phyloP scores from a whole-genome alignment of 2,329 filamentous ascomycete species.

The Leptographium wingfieldii region DNA sequence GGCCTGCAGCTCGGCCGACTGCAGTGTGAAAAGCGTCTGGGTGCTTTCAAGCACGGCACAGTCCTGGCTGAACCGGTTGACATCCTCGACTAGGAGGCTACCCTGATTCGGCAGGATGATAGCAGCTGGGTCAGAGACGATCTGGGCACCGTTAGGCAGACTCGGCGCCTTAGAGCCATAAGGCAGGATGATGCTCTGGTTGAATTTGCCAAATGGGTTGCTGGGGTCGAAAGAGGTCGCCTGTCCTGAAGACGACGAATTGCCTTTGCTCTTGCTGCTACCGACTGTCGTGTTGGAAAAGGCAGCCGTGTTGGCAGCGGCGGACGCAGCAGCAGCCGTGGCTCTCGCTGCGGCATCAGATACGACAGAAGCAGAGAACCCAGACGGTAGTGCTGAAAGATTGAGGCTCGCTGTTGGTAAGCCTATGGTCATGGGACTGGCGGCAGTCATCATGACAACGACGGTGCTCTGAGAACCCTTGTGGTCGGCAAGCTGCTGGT shows the following conservation, averaged over 20 bases:
- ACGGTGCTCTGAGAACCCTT: constrained; percentile 20
- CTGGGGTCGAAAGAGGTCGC: constrained; percentile 17
- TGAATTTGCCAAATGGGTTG: constrained; percentile 22
- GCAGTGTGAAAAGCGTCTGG: constrained; percentile 19
- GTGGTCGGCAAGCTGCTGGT: constrained; percentile 26
- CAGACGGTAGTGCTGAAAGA: background rate
- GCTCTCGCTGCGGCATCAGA: constrained; percentile 9
- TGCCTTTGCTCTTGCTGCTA: constrained; percentile 7
- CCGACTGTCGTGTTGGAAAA: constrained; percentile 3
- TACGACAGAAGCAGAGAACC: constrained; percentile 5
- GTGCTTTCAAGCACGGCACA: constrained; percentile 18
- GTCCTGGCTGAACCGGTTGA: constrained; percentile 20
- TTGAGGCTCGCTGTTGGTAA: constrained; percentile 1
- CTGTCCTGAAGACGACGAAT: background rate
- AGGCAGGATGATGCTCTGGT: constrained; percentile 23
- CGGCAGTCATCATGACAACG: constrained; percentile 26
- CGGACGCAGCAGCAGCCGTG: constrained; percentile 10
- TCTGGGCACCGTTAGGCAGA: constrained; percentile 16
- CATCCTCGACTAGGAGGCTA: constrained; percentile 22
- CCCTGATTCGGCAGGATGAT: constrained; percentile 24
- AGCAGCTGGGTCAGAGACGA: constrained; percentile 24
- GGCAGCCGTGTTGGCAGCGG: constrained; percentile 6
- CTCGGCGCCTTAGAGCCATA: constrained; percentile 19
- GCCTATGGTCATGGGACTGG: constrained; percentile 22
- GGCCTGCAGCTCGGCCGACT: constrained; percentile 15